These are phyloP conservation scores for Pneumocystis jirovecii DNA, from an alignment of 1,139 yeast genomes.

Conservation along the genomic window DNA sequence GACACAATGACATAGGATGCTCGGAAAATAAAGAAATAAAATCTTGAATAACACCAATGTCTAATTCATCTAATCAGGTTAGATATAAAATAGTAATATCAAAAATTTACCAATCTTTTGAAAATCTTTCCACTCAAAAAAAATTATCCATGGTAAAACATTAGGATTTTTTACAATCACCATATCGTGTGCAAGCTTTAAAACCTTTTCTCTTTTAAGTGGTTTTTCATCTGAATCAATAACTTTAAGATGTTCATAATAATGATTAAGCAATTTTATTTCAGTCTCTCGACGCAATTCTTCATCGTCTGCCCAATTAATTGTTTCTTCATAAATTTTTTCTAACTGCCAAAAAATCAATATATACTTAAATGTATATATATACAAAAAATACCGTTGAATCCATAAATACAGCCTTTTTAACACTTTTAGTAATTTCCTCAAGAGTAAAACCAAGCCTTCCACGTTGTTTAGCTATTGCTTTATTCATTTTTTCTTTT, in stretches of 20 bases:
- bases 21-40: constrained; percentile 45
- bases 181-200: constrained; percentile 55
- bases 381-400: not conserved
- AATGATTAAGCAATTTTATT: constrained; percentile 42
- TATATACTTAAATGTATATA: not conserved
- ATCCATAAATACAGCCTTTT: constrained; percentile 28
- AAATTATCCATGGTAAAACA: constrained; percentile 55
- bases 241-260: constrained; percentile 38
- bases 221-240: constrained; percentile 30
- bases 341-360: constrained; percentile 26
- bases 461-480: constrained; percentile 21
- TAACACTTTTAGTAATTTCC: constrained; percentile 27
- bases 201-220: constrained; percentile 31
- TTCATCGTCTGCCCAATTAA: constrained; percentile 53
- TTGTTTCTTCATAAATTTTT: constrained; percentile 37
- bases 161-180: constrained; percentile 49
- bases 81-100: not conserved
- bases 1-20: constrained; percentile 29
- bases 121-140: constrained; percentile 64
- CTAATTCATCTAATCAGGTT: constrained; percentile 27
- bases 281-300: constrained; percentile 43
- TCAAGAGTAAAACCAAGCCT: constrained; percentile 17
- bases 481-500: constrained; percentile 19
- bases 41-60: constrained; percentile 32
- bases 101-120: constrained; percentile 24